These are phyloP conservation scores for Aspergillus cristatus DNA, from an alignment of 495 filamentous ascomycete genomes.

Conservation along the genomic window DNA sequence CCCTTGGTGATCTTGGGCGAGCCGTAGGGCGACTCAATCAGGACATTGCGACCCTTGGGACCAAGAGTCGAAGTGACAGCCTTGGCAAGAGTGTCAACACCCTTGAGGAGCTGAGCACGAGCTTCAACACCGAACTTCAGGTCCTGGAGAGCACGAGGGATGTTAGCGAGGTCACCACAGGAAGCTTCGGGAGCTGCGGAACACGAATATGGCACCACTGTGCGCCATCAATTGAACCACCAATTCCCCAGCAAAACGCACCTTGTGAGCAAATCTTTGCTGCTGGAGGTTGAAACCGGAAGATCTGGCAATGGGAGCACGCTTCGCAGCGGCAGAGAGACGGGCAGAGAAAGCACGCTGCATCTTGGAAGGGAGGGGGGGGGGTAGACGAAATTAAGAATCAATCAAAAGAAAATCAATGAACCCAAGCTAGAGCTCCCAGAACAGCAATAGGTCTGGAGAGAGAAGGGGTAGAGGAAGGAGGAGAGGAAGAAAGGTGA, in stretches of 20 bases:
- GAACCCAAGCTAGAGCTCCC: slow-evolving; percentile 24
- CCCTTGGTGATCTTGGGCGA: slow-evolving; percentile 99
- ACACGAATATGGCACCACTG: slow-evolving; percentile 2
- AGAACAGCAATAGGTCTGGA: slow-evolving; percentile 16
- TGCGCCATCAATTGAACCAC: not conserved
- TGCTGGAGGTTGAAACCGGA: slow-evolving; percentile 63
- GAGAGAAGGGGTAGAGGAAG: slow-evolving; percentile 8
- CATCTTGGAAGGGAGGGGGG: slow-evolving; percentile 43
- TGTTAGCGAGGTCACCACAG: slow-evolving; percentile 13
- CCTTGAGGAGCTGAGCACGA: slow-evolving; percentile 76
- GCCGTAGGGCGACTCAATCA: slow-evolving; percentile 96
- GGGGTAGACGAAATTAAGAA: slow-evolving; percentile 14
- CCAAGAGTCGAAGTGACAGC: slow-evolving; percentile 94
- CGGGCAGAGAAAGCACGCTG: slow-evolving; percentile 62
- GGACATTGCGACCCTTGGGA: slow-evolving; percentile 94
- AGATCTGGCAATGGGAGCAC: slow-evolving; percentile 35
- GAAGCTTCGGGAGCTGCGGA: slow-evolving; percentile 14
- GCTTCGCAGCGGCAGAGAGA: slow-evolving; percentile 58
- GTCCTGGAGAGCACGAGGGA: slow-evolving; percentile 49
- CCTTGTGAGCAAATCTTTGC: slow-evolving; percentile 91
- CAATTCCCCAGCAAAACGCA: slow-evolving; percentile 33
- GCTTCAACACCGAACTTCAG: slow-evolving; percentile 97
- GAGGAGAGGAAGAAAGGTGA: slow-evolving; percentile 9
- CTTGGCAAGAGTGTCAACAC: slow-evolving; percentile 94
- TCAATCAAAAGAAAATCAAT: slow-evolving; percentile 9